A percentile compares a stretch with the other conserved stretches of the same genome.
phyloP scores from a whole-genome alignment of 1,284 basidiomycete genomes.

The Phellopilus nigrolimitatus region DNA sequence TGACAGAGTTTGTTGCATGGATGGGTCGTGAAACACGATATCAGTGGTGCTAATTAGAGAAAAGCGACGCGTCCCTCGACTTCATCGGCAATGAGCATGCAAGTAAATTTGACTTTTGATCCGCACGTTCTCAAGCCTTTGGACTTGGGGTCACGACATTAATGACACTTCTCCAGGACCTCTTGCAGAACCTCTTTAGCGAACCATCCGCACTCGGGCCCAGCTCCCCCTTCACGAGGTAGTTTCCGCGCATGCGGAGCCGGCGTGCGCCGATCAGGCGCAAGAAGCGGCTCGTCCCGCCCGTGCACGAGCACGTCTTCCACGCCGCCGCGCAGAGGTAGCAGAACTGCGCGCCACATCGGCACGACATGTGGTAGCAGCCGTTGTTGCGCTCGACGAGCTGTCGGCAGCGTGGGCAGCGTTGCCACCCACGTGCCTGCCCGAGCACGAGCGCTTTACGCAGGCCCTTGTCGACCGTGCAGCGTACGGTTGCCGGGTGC shows the following conservation, averaged over 20 bases:
- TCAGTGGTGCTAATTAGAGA: too few species aligned
- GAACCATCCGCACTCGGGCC: conserved; percentile 1
- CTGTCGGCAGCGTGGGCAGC: conserved; percentile 40
- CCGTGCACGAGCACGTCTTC: conserved; percentile 9
- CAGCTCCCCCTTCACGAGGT: conserved; percentile 10
- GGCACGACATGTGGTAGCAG: conserved; percentile 49
- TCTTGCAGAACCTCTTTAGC: conserved; percentile 13
- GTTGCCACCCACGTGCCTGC: conserved; percentile 40
- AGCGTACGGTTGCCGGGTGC: conserved; percentile 30
- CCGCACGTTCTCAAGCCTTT: not conserved
- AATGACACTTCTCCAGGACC: conserved; percentile 7
- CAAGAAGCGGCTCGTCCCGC: conserved; percentile 8
- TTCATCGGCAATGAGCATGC: too few species aligned
- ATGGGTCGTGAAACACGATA: too few species aligned
- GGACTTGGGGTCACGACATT: not conserved
- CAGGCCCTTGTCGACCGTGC: conserved; percentile 25
- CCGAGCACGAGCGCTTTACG: conserved; percentile 39
- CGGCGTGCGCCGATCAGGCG: conserved; percentile 3
- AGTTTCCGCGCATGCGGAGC: conserved; percentile 12
- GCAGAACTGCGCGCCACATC: conserved; percentile 45
- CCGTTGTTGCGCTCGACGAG: conserved; percentile 43
- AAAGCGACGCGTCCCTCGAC: too few species aligned
- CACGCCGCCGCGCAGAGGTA: conserved; percentile 40
- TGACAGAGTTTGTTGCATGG: too few species aligned
- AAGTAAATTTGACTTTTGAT: too few species aligned